Conservation (phyloP, 495 filamentous ascomycete genomes). For the Penicillium pulvis region DNA sequence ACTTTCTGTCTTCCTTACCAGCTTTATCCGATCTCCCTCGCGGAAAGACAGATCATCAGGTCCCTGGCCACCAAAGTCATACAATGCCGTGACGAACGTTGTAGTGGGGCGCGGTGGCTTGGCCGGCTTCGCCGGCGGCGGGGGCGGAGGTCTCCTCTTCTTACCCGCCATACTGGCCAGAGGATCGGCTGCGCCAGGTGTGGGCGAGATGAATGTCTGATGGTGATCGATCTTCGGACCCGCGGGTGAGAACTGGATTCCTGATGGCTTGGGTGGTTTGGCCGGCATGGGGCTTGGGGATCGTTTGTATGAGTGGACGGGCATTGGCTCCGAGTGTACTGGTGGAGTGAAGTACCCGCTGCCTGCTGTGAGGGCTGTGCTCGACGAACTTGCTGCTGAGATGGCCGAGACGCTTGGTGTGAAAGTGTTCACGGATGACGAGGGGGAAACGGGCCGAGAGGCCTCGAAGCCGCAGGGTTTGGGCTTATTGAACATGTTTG, state of each 20-base stretch:
- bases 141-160: slow-evolving; percentile 68
- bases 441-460: slow-evolving; percentile 17
- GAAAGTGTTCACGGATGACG: slow-evolving; percentile 23
- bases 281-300: slow-evolving; percentile 12
- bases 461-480: slow-evolving; percentile 20
- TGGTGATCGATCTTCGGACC: slow-evolving; percentile 48
- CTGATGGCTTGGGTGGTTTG: slow-evolving; percentile 24
- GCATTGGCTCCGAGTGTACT: background rate
- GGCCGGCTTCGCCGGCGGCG: slow-evolving; percentile 49
- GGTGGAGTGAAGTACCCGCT: slow-evolving; percentile 22
- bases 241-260: slow-evolving; percentile 28
- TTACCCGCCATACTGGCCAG: slow-evolving; percentile 36
- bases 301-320: background rate
- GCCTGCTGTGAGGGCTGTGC: slow-evolving; percentile 29
- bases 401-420: slow-evolving; percentile 8
- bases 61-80: slow-evolving; percentile 73
- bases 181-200: slow-evolving; percentile 16
- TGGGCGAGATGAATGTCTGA: slow-evolving; percentile 32
- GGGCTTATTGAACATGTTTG: slow-evolving; percentile 16
- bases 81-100: slow-evolving; percentile 77
- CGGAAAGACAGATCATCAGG: slow-evolving; percentile 76
- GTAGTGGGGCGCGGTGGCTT: slow-evolving; percentile 13
- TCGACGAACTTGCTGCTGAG: slow-evolving; percentile 23
- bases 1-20: slow-evolving; percentile 81
- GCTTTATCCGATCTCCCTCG: slow-evolving; percentile 82